Evolutionary conservation across 345 rosid species (phyloP).

Genomic region (Heritiera littoralis): DNA sequence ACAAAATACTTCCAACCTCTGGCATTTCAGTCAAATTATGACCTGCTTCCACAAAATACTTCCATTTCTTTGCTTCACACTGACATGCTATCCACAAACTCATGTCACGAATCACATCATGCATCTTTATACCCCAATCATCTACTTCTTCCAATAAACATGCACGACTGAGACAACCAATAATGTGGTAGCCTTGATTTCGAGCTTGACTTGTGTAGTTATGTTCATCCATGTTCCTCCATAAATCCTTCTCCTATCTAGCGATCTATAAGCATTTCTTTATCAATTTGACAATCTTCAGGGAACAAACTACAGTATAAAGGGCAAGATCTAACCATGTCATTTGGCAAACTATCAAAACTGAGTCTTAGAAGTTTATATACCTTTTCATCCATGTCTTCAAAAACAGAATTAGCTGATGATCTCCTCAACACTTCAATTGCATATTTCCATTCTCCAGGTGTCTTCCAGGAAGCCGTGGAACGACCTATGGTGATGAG

Average conservation of each 20-base stretch:
- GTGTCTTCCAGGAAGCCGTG: neutral
- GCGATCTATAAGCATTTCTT: neutral
- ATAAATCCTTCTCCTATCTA: neutral
- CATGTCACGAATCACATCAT: too few species aligned
- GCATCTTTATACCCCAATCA: too few species aligned
- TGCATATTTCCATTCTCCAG: slow-evolving; percentile 12
- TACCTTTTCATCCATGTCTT: neutral
- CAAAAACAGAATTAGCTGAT: neutral
- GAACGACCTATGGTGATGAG: slow-evolving; percentile 15
- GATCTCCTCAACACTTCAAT: neutral
- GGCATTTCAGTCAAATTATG: slow-evolving; percentile 19
- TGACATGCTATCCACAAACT: neutral
- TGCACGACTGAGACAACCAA: neutral
- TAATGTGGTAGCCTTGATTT: neutral
- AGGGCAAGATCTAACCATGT: neutral
- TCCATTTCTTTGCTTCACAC: neutral
- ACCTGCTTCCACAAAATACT: slow-evolving; percentile 6
- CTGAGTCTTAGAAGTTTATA: neutral
- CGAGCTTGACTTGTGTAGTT: too few species aligned
- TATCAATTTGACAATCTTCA: neutral
- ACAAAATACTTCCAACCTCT: neutral
- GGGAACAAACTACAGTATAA: neutral
- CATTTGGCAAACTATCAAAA: neutral
- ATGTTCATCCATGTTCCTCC: neutral
- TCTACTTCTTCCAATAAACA: too few species aligned